These are phyloP conservation scores for Lipomyces oligophaga DNA, from an alignment of 805 yeast species.

Conservation along the genomic window DNA sequence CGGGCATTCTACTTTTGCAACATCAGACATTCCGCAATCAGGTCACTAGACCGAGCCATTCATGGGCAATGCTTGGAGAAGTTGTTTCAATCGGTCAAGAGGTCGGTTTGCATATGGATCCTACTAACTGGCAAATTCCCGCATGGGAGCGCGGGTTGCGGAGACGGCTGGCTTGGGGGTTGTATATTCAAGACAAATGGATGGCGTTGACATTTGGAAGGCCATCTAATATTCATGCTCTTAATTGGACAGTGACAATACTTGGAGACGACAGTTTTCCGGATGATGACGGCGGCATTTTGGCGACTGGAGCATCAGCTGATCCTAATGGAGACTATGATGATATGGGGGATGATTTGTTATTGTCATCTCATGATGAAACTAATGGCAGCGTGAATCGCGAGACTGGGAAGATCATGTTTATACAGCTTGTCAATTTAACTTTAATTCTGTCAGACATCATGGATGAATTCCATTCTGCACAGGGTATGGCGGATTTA, in stretches of 20 bases:
- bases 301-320: constrained; percentile 10
- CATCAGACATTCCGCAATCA: constrained; percentile 41
- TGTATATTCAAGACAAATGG: constrained; percentile 91
- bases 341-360: constrained; percentile 13
- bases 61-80: constrained; percentile 70
- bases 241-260: constrained; percentile 74
- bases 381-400: constrained; percentile 26
- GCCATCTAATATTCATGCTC: constrained; percentile 73
- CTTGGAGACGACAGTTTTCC: constrained; percentile 45
- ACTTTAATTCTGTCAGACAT: constrained; percentile 39
- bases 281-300: constrained; percentile 14
- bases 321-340: constrained; percentile 11
- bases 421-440: constrained; percentile 36
- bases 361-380: constrained; percentile 5
- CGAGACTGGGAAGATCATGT: constrained; percentile 34
- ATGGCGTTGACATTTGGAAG: constrained; percentile 72
- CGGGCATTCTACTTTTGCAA: constrained; percentile 43
- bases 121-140: constrained; percentile 86
- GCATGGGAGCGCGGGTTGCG: constrained; percentile 92
- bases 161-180: constrained; percentile 92
- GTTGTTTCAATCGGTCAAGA: constrained; percentile 84
- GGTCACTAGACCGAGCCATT: constrained; percentile 47
- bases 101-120: constrained; percentile 84
- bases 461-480: constrained; percentile 26
- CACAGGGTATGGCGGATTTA: constrained; percentile 19